These are phyloP conservation scores for Sicyos edulis DNA, from an alignment of 306 rosid genomes.

Conservation along the genomic window DNA sequence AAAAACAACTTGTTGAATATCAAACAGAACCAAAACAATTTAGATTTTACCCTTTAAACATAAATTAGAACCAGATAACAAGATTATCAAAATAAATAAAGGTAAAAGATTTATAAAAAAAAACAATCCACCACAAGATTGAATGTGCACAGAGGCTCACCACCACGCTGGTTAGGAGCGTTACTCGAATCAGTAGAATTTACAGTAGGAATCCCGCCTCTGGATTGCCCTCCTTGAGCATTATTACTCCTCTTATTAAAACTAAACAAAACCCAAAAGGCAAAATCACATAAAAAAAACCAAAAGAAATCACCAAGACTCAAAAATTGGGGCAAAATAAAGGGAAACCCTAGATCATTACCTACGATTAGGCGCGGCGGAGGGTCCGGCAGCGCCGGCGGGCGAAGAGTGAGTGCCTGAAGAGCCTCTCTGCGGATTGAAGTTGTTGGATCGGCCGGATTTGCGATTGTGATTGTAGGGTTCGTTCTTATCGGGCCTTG, in stretches of 20 bases:
- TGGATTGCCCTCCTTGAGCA: constrained; percentile 86
- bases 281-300: not conserved
- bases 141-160: constrained; percentile 52
- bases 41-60: not conserved
- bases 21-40: not conserved
- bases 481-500: constrained; percentile 54
- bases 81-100: not conserved
- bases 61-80: not conserved
- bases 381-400: constrained; percentile 60
- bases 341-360: constrained; percentile 23
- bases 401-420: constrained; percentile 52
- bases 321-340: not conserved
- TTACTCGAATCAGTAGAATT: constrained; percentile 46
- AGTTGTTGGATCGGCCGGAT: constrained; percentile 64
- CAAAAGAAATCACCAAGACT: not conserved
- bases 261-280: constrained; percentile 31
- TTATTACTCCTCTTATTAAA: constrained; percentile 58
- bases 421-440: constrained; percentile 67
- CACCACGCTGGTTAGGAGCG: constrained; percentile 41
- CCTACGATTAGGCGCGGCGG: constrained; percentile 58
- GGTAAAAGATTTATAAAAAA: not conserved
- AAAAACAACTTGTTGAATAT: constrained; percentile 12
- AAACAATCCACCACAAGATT: constrained; percentile 46
- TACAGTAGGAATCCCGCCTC: constrained; percentile 48
- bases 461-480: constrained; percentile 40